Base-by-base conservation (phyloP, 2,329 filamentous ascomycete species). In the Pyrenophora tritici-repentis region DNA sequence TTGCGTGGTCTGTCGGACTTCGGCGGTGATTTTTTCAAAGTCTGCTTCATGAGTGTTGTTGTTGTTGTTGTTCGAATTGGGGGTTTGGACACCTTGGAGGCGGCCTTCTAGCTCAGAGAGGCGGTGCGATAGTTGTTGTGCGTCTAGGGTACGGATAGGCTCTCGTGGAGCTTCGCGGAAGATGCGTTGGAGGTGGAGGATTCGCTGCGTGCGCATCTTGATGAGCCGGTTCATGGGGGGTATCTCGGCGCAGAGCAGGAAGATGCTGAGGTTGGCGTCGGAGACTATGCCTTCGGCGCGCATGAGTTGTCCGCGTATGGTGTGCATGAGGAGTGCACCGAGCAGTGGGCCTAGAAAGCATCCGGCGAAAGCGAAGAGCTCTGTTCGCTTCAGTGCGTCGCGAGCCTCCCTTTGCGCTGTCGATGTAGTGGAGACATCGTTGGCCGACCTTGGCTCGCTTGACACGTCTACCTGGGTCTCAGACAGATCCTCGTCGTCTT, bases 211-310 rank as follows among this genome's bases (percentile, higher is more conserved):
- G 3, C 95, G 81, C 64, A 97, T 83, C 67, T 87, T 90, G 55
- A 96, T 84, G 20, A 95, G 76, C 67, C 97, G 92, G 1, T 89
- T 85, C 41, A 91, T 77, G 0, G 93, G 93, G 3, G 90, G 86
- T 22, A 97, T 79, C 74, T 97, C 93, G 3, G 93, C 89, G 1
- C 89, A 90, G 14, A 96, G 81, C 2, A 96, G 79, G 72, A 97
- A 97, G 44, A 97, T 90, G 10, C 88, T 91, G 47, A 97, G 80
- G 72, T 97, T 97, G 75, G 93, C 95, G 72, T 96, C 90, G 4
- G 91, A 96, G 6, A 97, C 87, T 9, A 97, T 79, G 1, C 90
- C 90, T 70, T 95, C 91, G 0, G 91, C 91, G 0, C 89, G 90
- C 18, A 89, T 92, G 14, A 97, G 83, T 63, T 93, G 90, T 7